Evolutionary conservation across 257 asterid species (phyloP), one percentile per base, ranked within the genome.

Genomic region (Handroanthus guayacan): DNA sequence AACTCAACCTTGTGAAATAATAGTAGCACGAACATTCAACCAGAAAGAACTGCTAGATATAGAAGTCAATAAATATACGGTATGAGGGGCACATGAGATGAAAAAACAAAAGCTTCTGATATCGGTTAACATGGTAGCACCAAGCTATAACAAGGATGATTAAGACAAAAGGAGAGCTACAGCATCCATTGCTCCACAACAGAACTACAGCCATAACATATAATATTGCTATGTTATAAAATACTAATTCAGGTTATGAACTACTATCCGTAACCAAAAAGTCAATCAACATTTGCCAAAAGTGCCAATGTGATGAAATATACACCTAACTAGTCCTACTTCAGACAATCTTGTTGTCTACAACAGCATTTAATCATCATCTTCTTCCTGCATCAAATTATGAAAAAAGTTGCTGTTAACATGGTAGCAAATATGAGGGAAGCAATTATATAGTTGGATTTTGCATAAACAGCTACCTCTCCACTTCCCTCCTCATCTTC

Each of bases 401-500:
- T 37, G 62, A 36, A 61, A 20, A 31, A 3, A 0, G n/a, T 37
- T 48, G 18, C 14, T 2, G 17, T 56, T 20, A 67, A 8, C 11
- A 17, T 17, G 7, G 13, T 13, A 5, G 37, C 41, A 14, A 20
- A 25, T 17, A 13, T 11, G 17, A 2, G 3, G 38, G 6, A 41
- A 41, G 79, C 20, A 56, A 43, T 17, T 37, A 7, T 9, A 10
- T 18, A 65, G 62, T 9, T 5, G 7, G 11, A n/a, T 20, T 41
- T 25, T 51, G 18, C 38, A 50, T 10, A 45, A 18, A 16, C 12
- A 17, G 72, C 91, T 10, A 87, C 97, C 84, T 87, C 89, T 76
- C 74, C 91, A 61, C 85, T 85, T 67, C 86, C 86, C 8, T 86
- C 95, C 64, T 82, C 90, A 9, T 83, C 78, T 2, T 81, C 88